These are phyloP conservation scores for Rhizophlyctis rosea DNA, from an alignment of 192 early-diverging fungal species.

Conservation along the genomic window DNA sequence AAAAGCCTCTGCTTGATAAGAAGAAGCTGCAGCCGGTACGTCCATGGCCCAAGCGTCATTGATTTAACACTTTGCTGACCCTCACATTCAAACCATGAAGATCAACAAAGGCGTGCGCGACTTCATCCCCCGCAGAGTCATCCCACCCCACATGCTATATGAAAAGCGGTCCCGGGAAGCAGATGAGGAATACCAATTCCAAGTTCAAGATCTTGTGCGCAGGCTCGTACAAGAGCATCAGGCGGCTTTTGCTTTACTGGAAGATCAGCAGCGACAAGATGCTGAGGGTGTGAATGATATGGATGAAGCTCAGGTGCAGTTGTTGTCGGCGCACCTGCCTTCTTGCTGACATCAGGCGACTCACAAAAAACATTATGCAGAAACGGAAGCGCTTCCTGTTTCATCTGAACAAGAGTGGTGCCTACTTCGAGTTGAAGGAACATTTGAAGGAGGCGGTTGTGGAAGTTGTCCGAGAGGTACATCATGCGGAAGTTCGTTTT, in stretches of 20 bases:
- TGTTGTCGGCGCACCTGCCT: no score
- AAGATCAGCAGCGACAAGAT: background rate
- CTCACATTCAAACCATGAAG: conserved; percentile 51
- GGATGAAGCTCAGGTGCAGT: no score
- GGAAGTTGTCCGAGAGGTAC: conserved; percentile 54
- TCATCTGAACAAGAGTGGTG: conserved; percentile 58
- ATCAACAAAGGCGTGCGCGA: conserved; percentile 55
- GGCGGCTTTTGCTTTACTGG: background rate
- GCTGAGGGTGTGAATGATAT: no score
- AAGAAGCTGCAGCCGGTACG: conserved; percentile 56
- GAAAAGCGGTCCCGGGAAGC: conserved; percentile 50
- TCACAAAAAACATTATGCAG: conserved; percentile 19
- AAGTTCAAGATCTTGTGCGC: conserved; percentile 49
- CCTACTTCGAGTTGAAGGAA: conserved; percentile 60
- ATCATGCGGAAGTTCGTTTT: no score
- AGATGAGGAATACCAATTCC: conserved; percentile 42
- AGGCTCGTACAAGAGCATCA: conserved; percentile 51
- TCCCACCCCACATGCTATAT: conserved; percentile 38
- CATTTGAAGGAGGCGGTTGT: conserved; percentile 54
- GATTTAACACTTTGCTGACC: background rate
- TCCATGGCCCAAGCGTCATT: background rate
- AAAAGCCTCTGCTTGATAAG: conserved; percentile 52
- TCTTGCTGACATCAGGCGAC: conserved; percentile 7
- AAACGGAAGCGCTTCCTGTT: conserved; percentile 53
- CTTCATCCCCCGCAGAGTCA: conserved; percentile 48